phyloP scores from a whole-genome alignment of 768 basidiomycete genomes.

The Tulasnella sp. region DNA sequence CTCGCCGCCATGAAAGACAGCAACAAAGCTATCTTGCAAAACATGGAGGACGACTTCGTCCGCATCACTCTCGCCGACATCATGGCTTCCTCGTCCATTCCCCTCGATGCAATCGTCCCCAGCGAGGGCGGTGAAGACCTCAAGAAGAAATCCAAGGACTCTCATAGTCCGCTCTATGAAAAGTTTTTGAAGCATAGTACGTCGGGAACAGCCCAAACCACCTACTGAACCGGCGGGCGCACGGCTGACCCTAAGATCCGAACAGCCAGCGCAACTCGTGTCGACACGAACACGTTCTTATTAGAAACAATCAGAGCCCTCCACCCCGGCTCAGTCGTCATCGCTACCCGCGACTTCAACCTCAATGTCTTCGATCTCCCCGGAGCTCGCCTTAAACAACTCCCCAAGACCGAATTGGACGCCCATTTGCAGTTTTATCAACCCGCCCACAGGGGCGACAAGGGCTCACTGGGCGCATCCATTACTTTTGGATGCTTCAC shows the following conservation, averaged over 20 bases:
- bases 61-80: not conserved
- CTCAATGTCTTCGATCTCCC: conserved; percentile 44
- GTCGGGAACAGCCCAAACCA: no score
- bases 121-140: not conserved
- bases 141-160: not conserved
- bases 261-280: conserved; percentile 5
- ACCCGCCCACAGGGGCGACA: conserved; percentile 30
- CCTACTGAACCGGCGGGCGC: not conserved
- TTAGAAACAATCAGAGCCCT: not conserved
- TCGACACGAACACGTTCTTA: conserved; percentile 1
- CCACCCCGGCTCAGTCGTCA: conserved; percentile 21
- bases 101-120: not conserved
- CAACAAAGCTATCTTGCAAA: not conserved
- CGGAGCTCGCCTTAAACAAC: conserved; percentile 22
- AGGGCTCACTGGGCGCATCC: conserved; percentile 43
- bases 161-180: not conserved
- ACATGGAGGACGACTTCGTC: conserved; percentile 1
- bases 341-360: conserved; percentile 34
- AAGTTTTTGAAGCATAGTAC: not conserved
- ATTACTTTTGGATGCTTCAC: conserved; percentile 45
- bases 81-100: not conserved
- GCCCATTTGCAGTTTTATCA: conserved; percentile 40
- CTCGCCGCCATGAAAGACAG: not conserved
- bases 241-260: not conserved
- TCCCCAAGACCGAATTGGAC: conserved; percentile 30